Evolutionary conservation across 1,284 basidiomycete species (phyloP).

Genomic region (Fomitopsis pinicola): DNA sequence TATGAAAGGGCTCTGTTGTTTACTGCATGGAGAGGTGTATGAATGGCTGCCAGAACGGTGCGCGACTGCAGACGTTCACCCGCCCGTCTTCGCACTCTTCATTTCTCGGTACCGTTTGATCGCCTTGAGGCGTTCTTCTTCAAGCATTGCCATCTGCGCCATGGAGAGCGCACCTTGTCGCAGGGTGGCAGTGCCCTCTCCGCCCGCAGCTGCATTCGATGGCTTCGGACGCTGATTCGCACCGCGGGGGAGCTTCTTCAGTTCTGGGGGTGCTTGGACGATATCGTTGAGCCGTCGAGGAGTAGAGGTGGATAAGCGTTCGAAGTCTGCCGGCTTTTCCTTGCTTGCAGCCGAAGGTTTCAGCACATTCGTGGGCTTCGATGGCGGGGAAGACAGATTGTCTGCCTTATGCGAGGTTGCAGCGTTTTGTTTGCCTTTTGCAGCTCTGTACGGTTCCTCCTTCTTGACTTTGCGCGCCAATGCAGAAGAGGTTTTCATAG

Average conservation of each 20-base stretch:
- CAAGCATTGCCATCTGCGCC: conserved; percentile 73
- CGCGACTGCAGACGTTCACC: background rate
- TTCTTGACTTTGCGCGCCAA: conserved; percentile 43
- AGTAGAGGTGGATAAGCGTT: conserved; percentile 44
- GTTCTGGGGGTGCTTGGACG: conserved; percentile 57
- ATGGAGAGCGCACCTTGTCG: conserved; percentile 56
- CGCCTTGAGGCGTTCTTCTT: conserved; percentile 64
- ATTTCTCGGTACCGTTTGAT: conserved; percentile 65
- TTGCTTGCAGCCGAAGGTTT: conserved; percentile 4
- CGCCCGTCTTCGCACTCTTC: conserved; percentile 38
- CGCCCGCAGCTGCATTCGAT: conserved; percentile 16
- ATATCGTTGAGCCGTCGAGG: conserved; percentile 69
- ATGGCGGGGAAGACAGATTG: background rate
- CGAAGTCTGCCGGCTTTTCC: conserved; percentile 50
- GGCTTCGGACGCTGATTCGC: conserved; percentile 21
- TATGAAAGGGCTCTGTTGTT: too few species aligned
- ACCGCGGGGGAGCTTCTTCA: conserved; percentile 40
- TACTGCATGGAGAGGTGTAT: too few species aligned
- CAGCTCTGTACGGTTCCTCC: conserved; percentile 22
- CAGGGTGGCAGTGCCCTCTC: conserved; percentile 13
- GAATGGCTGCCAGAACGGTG: too few species aligned
- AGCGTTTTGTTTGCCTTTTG: conserved; percentile 19
- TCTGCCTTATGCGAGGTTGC: background rate
- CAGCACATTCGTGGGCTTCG: conserved; percentile 4
- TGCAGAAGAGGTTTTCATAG: conserved; percentile 54